Evolutionary conservation across 352 stramenopile species (phyloP), one percentile per base, ranked within the genome.

Genomic region (Phytophthora pistaciae): DNA sequence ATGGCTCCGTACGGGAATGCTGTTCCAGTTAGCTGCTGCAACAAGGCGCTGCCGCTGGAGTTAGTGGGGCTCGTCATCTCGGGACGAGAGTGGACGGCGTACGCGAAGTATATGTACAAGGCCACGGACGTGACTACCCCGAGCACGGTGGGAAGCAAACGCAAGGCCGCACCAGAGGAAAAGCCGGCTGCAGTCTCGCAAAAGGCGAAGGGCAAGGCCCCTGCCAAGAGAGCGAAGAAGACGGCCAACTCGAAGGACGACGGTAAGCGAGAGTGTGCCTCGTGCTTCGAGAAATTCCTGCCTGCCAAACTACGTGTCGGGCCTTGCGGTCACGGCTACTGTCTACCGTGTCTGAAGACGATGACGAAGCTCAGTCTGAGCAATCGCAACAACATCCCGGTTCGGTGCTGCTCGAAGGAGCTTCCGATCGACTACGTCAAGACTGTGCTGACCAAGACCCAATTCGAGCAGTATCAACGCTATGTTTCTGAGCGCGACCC

Each of bases 401-500:
- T 86, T 31, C 73, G 78, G 10, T 86, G 78, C 55, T 86, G 78
- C 60, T 66, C 57, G 20, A 77, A 69, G 44, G 78, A 86, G 20
- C 74, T 86, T 23, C 78, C 78, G 18, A 55, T 78, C 16, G 78
- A 83, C 2, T 82, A 79, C 40, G 73, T 80, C 40, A 11, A 72
- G 25, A 20, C 33, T 14, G 64, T 74, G 50, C 20, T 77, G 38
- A 62, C 33, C 49, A 64, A 64, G n/a, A 13, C 18, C 7, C 56
- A 71, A 18, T 61, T 69, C 6, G 10, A 8, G 1, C 33, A 74
- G 33, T 82, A 82, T 44, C 33, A 78, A 18, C 75, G 74, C 1
- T 91, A 86, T 60, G 29, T 92, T 20, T 42, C 60, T 1, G 85
- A 91, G 46, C 77, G 77, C 23, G 53, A 77, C 44, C 85, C 77